A percentile compares a stretch with the other conserved stretches of the same genome.
Evolutionary conservation across 768 basidiomycete species (phyloP).

Genomic region (Podaxis sp.): DNA sequence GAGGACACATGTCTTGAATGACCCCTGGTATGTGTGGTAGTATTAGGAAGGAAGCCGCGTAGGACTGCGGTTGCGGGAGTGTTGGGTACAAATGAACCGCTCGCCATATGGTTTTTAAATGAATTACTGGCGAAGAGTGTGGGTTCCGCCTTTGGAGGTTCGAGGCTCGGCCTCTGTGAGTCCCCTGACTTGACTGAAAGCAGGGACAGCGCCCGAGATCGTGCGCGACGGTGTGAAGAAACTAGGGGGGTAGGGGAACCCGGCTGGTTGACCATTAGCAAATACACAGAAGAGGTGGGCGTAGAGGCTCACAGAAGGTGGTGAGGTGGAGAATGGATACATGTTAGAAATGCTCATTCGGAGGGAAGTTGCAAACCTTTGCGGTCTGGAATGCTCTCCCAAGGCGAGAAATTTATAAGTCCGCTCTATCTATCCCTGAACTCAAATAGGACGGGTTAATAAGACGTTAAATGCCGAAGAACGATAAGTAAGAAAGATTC

Average conservation of each 20-base stretch:
- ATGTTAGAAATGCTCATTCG: conserved; percentile 3
- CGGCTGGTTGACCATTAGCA: not conserved
- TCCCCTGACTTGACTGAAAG: conserved; percentile 25
- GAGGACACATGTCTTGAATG: conserved; percentile 19
- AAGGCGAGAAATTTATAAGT: not conserved
- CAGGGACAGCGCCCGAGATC: conserved; percentile 26
- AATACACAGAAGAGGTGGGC: not conserved
- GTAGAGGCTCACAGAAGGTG: not conserved
- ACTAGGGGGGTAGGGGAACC: not conserved
- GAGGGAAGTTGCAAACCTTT: not conserved
- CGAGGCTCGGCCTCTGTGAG: conserved; percentile 20
- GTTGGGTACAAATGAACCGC: conserved; percentile 27
- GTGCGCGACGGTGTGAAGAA: conserved; percentile 2
- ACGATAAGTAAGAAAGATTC: not conserved
- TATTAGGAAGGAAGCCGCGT: conserved; percentile 6
- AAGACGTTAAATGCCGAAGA: not conserved
- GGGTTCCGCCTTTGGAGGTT: conserved; percentile 24
- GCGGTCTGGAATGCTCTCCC: not conserved
- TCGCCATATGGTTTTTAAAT: conserved; percentile 22
- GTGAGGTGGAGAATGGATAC: not conserved
- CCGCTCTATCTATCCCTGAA: not conserved
- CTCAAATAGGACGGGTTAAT: not conserved
- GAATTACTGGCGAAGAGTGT: conserved; percentile 20
- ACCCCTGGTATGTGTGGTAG: not conserved
- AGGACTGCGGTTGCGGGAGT: conserved; percentile 5